A percentile compares a stretch with the other conserved stretches of the same genome.
Evolutionary conservation across 129 eudicot genomes (phyloP).

Genomic region (Artemisia tridentata): DNA sequence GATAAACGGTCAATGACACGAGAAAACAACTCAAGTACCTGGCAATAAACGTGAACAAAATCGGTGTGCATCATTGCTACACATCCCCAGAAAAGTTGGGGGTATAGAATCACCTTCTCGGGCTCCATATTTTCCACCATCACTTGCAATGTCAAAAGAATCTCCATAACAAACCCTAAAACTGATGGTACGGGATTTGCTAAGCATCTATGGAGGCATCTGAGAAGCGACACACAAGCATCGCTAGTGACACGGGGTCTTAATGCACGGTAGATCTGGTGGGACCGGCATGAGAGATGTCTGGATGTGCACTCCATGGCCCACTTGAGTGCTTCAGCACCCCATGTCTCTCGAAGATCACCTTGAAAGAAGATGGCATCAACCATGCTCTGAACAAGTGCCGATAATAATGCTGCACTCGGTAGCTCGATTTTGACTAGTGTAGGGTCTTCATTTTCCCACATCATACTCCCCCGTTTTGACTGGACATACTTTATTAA

Average conservation of each 20-base stretch:
- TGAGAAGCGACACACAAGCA: conserved; percentile 88
- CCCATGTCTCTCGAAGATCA: conserved; percentile 96
- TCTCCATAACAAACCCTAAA: conserved; percentile 89
- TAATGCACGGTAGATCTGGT: conserved; percentile 94
- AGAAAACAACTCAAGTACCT: conserved; percentile 91
- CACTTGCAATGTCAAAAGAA: conserved; percentile 86
- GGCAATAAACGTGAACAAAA: conserved; percentile 91
- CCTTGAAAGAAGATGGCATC: conserved; percentile 98
- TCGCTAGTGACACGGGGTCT: conserved; percentile 93
- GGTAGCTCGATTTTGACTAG: conserved; percentile 88
- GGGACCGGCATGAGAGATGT: conserved; percentile 96
- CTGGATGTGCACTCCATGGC: conserved; percentile 99
- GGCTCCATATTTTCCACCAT: conserved; percentile 99
- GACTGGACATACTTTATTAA: conserved; percentile 94
- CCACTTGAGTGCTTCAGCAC: conserved; percentile 95
- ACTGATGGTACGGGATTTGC: conserved; percentile 93
- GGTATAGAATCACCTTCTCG: conserved; percentile 88
- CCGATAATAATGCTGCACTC: conserved; percentile 96
- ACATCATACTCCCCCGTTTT: conserved; percentile 98
- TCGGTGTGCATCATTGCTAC: conserved; percentile 99
- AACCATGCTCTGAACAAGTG: conserved; percentile 98
- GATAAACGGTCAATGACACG: conserved; percentile 90
- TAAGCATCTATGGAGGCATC: conserved; percentile 89
- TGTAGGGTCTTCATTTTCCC: conserved; percentile 98
- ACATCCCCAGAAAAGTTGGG: conserved; percentile 99